These are phyloP conservation scores for Colletotrichum incanum DNA, from an alignment of 2,329 filamentous ascomycete species.

Conservation along the genomic window DNA sequence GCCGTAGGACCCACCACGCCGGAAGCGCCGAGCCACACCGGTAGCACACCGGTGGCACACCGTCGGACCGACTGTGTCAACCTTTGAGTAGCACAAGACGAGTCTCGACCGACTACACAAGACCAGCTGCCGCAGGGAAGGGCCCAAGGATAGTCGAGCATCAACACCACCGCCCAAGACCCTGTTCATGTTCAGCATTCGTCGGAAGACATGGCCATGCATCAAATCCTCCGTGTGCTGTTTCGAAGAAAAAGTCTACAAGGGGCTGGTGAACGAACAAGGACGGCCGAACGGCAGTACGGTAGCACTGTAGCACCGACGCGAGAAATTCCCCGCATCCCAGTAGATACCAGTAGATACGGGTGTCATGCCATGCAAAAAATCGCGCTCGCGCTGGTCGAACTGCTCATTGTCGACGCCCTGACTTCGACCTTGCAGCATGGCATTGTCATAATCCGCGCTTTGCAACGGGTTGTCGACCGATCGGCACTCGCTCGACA, in stretches of 20 bases:
- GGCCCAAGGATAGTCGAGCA: neutral
- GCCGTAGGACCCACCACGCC: neutral
- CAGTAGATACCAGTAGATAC: neutral
- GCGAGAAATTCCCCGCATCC: constrained; percentile 27
- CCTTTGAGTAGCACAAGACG: neutral
- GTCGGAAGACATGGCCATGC: constrained; percentile 22
- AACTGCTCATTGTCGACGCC: constrained; percentile 18
- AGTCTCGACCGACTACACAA: neutral
- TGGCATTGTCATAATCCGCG: constrained; percentile 32
- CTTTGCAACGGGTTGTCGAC: constrained; percentile 10
- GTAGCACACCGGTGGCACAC: neutral
- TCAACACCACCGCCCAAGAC: neutral
- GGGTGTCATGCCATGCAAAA: constrained; percentile 32
- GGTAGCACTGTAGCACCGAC: neutral
- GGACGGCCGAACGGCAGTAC: constrained; percentile 2
- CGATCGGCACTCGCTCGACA: constrained; percentile 14
- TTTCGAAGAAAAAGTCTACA: constrained; percentile 32
- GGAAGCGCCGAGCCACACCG: neutral
- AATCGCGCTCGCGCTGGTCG: constrained; percentile 30
- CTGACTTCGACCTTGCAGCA: constrained; percentile 29
- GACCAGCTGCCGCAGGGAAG: neutral
- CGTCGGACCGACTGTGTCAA: neutral
- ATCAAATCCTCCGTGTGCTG: constrained; percentile 28
- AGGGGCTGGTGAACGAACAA: constrained; percentile 18
- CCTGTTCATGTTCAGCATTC: neutral